Percentiles rank a stretch among this genome's conserved stretches.
phyloP scores from a whole-genome alignment of 495 filamentous ascomycete species.

The Opeltia flavorubescens region DNA sequence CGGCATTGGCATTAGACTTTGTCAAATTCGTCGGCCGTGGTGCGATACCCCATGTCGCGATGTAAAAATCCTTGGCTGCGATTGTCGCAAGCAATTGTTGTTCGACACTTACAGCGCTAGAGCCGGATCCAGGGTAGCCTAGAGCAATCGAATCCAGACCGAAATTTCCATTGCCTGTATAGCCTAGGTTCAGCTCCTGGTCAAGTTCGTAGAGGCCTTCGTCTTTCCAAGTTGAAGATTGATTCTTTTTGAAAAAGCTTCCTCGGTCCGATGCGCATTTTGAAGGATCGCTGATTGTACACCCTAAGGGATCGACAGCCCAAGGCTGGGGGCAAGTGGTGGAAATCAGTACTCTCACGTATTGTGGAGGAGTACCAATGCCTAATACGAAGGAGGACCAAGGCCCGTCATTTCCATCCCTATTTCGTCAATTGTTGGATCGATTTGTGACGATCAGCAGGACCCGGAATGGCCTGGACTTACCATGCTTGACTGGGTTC shows the following conservation, averaged over 20 bases:
- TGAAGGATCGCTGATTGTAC: constrained; percentile 13
- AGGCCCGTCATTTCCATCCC: constrained; percentile 24
- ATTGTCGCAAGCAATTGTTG: constrained; percentile 17
- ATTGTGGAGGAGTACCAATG: constrained; percentile 23
- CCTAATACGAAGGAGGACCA: constrained; percentile 27
- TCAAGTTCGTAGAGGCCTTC: constrained; percentile 15
- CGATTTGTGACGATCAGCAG: no score
- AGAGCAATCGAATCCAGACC: constrained; percentile 21
- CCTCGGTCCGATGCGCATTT: constrained; percentile 22
- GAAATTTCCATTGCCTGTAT: constrained; percentile 16
- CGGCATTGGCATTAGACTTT: neutral
- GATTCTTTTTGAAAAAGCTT: constrained; percentile 16
- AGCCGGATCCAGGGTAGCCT: constrained; percentile 11
- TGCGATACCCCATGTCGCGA: constrained; percentile 20
- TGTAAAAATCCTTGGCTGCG: constrained; percentile 20
- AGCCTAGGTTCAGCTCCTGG: constrained; percentile 15
- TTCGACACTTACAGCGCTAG: constrained; percentile 4
- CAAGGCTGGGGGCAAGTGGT: constrained; percentile 19
- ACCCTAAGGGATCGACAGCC: constrained; percentile 25
- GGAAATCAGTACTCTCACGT: constrained; percentile 19
- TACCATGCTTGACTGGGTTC: constrained; percentile 1
- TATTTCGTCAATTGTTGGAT: neutral
- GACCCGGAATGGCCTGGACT: neutral
- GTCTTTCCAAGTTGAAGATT: constrained; percentile 17
- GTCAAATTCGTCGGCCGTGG: constrained; percentile 15